These are phyloP conservation scores for Oxyria digyna DNA, from an alignment of 148 eudicot species.

Conservation along the genomic window DNA sequence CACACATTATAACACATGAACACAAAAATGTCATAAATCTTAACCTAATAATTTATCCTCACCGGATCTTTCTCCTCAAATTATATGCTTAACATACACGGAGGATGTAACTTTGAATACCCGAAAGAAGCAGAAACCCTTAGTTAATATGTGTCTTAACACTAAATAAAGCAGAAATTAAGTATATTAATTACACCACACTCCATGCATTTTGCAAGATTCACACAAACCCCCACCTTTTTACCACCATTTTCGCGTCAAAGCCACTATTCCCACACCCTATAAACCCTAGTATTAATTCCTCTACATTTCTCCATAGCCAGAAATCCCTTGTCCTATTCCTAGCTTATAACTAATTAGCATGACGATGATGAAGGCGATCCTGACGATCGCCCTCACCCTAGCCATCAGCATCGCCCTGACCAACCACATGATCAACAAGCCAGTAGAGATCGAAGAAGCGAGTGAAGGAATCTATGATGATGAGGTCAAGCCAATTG, in stretches of 20 bases:
- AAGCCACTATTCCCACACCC: background rate
- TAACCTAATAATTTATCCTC: no score
- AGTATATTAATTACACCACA: background rate
- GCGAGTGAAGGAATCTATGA: background rate
- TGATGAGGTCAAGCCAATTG: background rate
- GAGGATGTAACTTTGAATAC: background rate
- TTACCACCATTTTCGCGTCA: constrained; percentile 4
- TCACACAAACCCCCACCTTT: background rate
- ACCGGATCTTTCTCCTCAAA: no score
- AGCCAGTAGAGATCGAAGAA: background rate
- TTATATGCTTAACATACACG: background rate
- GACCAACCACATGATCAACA: background rate
- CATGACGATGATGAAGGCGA: constrained; percentile 3
- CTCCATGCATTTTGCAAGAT: constrained; percentile 2
- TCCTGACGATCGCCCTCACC: constrained; percentile 4
- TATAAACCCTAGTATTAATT: background rate
- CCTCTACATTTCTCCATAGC: background rate
- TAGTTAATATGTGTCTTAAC: background rate
- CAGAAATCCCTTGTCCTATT: background rate
- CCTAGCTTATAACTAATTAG: background rate
- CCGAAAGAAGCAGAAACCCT: background rate
- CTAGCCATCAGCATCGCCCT: background rate
- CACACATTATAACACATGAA: no score
- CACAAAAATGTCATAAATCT: no score
- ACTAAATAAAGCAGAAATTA: background rate